Conservation (phyloP, 352 stramenopile genomes). For the Globisporangium irregulare region DNA sequence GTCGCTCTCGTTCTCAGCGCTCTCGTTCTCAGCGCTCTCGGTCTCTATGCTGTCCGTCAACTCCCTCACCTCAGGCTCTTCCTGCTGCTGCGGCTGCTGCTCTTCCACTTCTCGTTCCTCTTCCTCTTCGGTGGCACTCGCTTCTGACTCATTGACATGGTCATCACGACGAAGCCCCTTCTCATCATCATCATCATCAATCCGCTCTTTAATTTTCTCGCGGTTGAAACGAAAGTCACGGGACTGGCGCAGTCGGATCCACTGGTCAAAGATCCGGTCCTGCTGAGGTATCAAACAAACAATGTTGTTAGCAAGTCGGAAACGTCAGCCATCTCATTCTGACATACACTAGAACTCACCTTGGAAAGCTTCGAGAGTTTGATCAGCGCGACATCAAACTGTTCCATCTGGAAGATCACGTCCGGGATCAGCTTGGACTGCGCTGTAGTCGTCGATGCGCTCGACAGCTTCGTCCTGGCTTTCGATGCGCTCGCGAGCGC, state of each 20-base stretch:
- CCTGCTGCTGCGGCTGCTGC: constrained; percentile 8
- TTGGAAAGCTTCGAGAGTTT: constrained; percentile 64
- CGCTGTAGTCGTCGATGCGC: constrained; percentile 6
- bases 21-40: constrained; percentile 18
- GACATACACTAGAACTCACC: constrained; percentile 15
- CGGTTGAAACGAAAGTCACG: constrained; percentile 56
- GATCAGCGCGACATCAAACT: constrained; percentile 64
- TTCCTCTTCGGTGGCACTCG: constrained; percentile 8
- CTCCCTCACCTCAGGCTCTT: constrained; percentile 12
- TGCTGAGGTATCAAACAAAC: constrained; percentile 8
- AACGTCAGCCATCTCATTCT: no score
- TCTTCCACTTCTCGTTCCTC: constrained; percentile 16
- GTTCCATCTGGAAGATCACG: constrained; percentile 66
- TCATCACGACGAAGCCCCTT: constrained; percentile 8
- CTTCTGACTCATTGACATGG: constrained; percentile 17
- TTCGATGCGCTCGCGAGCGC: constrained; percentile 15
- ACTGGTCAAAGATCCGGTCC: constrained; percentile 44
- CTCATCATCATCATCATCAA: constrained; percentile 24
- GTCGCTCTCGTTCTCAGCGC: constrained; percentile 10
- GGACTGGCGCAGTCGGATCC: constrained; percentile 45
- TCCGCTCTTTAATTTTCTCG: constrained; percentile 27
- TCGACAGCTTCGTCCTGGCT: constrained; percentile 7
- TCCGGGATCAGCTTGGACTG: constrained; percentile 64
- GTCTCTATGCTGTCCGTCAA: constrained; percentile 16
- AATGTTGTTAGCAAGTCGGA: background rate